Conservation (phyloP, 2,329 filamentous ascomycete genomes). For the Cercospora sp. region DNA sequence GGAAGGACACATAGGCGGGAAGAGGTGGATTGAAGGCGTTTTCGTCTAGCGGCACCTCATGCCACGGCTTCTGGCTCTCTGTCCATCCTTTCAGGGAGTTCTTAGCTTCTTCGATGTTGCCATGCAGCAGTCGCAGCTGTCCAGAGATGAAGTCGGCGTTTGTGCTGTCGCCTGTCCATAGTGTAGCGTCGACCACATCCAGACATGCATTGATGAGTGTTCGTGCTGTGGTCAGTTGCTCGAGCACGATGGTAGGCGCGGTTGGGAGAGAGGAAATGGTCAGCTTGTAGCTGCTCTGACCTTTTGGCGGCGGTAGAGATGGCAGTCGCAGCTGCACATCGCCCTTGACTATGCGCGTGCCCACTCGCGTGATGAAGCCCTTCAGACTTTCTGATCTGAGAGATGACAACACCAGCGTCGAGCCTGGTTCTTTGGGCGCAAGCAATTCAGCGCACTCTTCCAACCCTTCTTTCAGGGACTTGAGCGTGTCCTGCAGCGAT, state of each 20-base stretch:
- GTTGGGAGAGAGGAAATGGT: constrained; percentile 55
- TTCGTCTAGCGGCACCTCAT: constrained; percentile 56
- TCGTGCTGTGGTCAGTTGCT: constrained; percentile 70
- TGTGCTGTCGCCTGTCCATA: constrained; percentile 67
- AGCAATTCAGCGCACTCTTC: constrained; percentile 88
- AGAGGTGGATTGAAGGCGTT: constrained; percentile 63
- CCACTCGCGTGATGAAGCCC: constrained; percentile 85
- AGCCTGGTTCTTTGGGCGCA: constrained; percentile 79
- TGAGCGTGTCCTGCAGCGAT: constrained; percentile 62
- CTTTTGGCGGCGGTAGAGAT: constrained; percentile 61
- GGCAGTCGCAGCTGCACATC: constrained; percentile 75
- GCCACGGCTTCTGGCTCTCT: constrained; percentile 56
- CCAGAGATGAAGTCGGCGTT: constrained; percentile 60
- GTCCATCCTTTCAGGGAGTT: constrained; percentile 59
- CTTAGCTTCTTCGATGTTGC: constrained; percentile 63
- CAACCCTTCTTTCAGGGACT: constrained; percentile 67
- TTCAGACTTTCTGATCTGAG: constrained; percentile 86
- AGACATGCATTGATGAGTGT: constrained; percentile 80
- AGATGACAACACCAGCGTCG: constrained; percentile 86
- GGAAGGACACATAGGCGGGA: constrained; percentile 71
- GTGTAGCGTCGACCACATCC: constrained; percentile 76
- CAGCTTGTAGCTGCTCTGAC: constrained; percentile 53
- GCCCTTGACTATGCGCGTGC: constrained; percentile 87
- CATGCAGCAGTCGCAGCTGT: constrained; percentile 59
- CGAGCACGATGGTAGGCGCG: constrained; percentile 62